phyloP scores from a whole-genome alignment of 2,329 filamentous ascomycete species.

The Aschersonia sp. region DNA sequence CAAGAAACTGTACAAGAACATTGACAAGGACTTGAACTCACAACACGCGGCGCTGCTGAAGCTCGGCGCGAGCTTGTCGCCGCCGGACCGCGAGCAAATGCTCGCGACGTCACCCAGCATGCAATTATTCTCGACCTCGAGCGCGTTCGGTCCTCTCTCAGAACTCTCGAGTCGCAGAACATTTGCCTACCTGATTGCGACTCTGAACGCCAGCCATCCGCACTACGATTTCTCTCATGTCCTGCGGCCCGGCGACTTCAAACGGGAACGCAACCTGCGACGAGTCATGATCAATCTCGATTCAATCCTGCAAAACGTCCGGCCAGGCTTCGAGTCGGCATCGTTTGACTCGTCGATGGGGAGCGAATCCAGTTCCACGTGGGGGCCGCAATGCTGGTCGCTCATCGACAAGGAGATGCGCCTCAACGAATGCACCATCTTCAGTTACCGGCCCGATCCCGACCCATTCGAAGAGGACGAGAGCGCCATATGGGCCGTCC shows the following conservation, averaged over 20 bases:
- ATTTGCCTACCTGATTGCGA: slow-evolving; percentile 92
- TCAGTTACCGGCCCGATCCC: slow-evolving; percentile 77
- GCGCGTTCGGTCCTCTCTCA: slow-evolving; percentile 81
- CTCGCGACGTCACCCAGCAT: slow-evolving; percentile 47
- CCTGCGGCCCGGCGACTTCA: slow-evolving; percentile 78
- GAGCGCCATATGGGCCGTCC: slow-evolving; percentile 83
- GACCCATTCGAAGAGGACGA: slow-evolving; percentile 89
- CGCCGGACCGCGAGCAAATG: slow-evolving; percentile 60
- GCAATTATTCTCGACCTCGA: slow-evolving; percentile 58
- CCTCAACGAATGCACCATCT: slow-evolving; percentile 75
- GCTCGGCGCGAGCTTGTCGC: slow-evolving; percentile 75
- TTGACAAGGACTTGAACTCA: slow-evolving; percentile 79
- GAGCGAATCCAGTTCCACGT: slow-evolving; percentile 44
- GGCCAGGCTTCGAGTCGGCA: slow-evolving; percentile 42
- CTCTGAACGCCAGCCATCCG: slow-evolving; percentile 79
- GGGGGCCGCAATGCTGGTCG: slow-evolving; percentile 86
- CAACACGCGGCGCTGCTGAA: slow-evolving; percentile 82
- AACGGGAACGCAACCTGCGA: slow-evolving; percentile 64
- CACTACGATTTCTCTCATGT: slow-evolving; percentile 95
- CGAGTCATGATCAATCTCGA: slow-evolving; percentile 79
- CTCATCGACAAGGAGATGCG: slow-evolving; percentile 91
- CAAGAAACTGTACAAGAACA: slow-evolving; percentile 94
- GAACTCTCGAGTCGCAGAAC: slow-evolving; percentile 80
- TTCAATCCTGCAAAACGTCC: slow-evolving; percentile 73
- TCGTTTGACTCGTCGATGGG: slow-evolving; percentile 26